Evolutionary conservation across 768 basidiomycete species (phyloP).

Genomic region (Podaxis mareebaensis): DNA sequence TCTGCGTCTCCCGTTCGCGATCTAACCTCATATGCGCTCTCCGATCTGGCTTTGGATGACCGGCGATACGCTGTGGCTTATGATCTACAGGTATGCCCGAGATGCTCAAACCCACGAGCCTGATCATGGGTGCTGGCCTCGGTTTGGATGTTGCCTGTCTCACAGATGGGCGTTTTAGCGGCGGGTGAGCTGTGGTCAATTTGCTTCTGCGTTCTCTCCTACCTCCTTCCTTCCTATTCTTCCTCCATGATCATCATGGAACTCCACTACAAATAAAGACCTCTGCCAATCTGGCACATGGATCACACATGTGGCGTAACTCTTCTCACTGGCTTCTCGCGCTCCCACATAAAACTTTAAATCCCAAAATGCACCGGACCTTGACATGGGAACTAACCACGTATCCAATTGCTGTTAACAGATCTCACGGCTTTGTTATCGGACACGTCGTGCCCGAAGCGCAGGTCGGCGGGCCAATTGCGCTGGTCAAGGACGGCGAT

Average conservation of each 20-base stretch:
- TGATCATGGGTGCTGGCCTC: conserved; percentile 98
- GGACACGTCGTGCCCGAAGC: conserved; percentile 98
- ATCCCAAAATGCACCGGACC: not conserved
- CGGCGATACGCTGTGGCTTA: not conserved
- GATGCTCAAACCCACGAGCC: conserved; percentile 97
- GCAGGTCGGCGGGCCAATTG: conserved; percentile 91
- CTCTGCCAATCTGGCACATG: not conserved
- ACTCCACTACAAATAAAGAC: not conserved
- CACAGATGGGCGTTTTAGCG: conserved; percentile 97
- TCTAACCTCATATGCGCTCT: no score
- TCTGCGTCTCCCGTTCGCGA: no score
- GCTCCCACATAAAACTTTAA: conserved; percentile 2
- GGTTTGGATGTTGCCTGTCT: conserved; percentile 95
- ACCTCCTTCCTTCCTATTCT: conserved; percentile 12
- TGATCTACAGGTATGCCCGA: conserved; percentile 86
- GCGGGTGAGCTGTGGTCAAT: conserved; percentile 66
- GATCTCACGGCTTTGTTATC: conserved; percentile 95
- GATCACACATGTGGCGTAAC: not conserved
- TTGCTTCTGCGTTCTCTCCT: conserved; percentile 13
- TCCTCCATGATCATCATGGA: not conserved
- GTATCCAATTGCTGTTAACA: conserved; percentile 29
- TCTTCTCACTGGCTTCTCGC: not conserved
- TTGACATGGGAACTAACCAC: not conserved
- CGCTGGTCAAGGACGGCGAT: conserved; percentile 87
- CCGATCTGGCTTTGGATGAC: not conserved